phyloP scores from a whole-genome alignment of 2,329 filamentous ascomycete genomes.

The Sodiomyces alkalinus region DNA sequence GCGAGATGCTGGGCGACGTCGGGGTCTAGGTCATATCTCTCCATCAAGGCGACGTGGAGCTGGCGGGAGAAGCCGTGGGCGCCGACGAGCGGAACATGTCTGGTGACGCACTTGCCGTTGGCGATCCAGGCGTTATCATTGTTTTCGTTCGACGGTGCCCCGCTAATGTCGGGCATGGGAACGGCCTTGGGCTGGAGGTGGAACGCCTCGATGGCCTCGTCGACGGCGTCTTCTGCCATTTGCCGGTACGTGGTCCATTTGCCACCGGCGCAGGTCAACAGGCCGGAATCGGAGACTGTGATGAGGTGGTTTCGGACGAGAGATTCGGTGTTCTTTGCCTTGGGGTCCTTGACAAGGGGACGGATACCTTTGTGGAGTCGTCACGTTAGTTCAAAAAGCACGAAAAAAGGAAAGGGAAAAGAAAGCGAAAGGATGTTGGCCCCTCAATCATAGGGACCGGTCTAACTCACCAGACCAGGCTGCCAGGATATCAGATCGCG shows the following conservation, averaged over 20 bases:
- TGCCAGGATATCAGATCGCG: conserved; percentile 60
- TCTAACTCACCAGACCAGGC: conserved; percentile 55
- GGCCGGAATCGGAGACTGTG: conserved; percentile 56
- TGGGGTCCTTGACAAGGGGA: conserved; percentile 66
- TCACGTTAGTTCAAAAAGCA: too few species aligned
- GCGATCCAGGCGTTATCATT: conserved; percentile 23
- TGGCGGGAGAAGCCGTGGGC: conserved; percentile 50
- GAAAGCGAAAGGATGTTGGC: too few species aligned
- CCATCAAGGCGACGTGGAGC: conserved; percentile 18
- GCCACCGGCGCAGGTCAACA: conserved; percentile 68
- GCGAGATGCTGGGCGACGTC: conserved; percentile 27
- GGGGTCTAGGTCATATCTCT: conserved; percentile 16
- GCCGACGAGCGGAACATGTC: conserved; percentile 56
- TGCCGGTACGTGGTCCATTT: conserved; percentile 86
- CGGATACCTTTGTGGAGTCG: conserved; percentile 37
- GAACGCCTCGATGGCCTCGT: conserved; percentile 58
- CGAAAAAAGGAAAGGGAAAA: not conserved
- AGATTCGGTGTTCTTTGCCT: conserved; percentile 68
- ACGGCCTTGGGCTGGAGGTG: conserved; percentile 37
- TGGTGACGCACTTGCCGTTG: conserved; percentile 60
- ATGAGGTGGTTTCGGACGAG: conserved; percentile 72
- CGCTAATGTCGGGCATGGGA: conserved; percentile 47
- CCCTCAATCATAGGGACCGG: too few species aligned
- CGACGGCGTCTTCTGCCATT: conserved; percentile 77
- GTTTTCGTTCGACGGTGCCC: conserved; percentile 22